Evolutionary conservation across 1,284 basidiomycete species (phyloP).

Genomic region (Malassezia psittaci): DNA sequence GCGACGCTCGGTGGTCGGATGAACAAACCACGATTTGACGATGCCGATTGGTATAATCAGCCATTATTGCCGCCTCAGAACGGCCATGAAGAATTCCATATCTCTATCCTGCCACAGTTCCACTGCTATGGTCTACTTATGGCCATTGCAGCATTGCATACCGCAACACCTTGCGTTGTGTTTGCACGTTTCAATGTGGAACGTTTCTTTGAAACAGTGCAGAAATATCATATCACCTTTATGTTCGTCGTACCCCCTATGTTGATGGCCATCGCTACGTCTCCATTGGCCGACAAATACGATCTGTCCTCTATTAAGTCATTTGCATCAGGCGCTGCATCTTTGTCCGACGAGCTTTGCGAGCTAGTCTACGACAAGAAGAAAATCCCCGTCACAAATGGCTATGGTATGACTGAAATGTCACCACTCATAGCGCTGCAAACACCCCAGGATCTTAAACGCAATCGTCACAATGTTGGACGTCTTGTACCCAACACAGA

Average conservation of each 20-base stretch:
- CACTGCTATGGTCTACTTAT: conserved; percentile 46
- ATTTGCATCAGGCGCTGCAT: conserved; percentile 39
- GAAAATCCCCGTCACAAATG: conserved; percentile 36
- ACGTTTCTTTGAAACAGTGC: conserved; percentile 30
- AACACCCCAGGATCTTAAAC: conserved; percentile 27
- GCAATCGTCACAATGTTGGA: conserved; percentile 26
- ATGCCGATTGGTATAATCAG: conserved; percentile 27
- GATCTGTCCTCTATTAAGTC: conserved; percentile 32
- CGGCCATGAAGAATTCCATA: conserved; percentile 32
- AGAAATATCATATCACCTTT: conserved; percentile 36
- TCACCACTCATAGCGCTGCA: conserved; percentile 41
- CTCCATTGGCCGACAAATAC: conserved; percentile 32
- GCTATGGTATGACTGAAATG: conserved; percentile 47
- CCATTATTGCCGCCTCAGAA: conserved; percentile 18
- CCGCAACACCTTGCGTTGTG: conserved; percentile 34
- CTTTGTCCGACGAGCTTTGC: conserved; percentile 28
- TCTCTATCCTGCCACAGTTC: conserved; percentile 41
- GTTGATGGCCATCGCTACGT: conserved; percentile 37
- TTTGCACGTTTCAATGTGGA: conserved; percentile 35
- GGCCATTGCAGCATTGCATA: conserved; percentile 37
- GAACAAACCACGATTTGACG: conserved; percentile 34
- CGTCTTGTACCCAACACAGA: conserved; percentile 35
- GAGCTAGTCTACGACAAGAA: conserved; percentile 27
- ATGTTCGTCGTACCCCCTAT: conserved; percentile 45
- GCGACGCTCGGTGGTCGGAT: conserved; percentile 35